Evolutionary conservation across 2,329 filamentous ascomycete genomes (phyloP).

Genomic region (Clarireedia hainanense): DNA sequence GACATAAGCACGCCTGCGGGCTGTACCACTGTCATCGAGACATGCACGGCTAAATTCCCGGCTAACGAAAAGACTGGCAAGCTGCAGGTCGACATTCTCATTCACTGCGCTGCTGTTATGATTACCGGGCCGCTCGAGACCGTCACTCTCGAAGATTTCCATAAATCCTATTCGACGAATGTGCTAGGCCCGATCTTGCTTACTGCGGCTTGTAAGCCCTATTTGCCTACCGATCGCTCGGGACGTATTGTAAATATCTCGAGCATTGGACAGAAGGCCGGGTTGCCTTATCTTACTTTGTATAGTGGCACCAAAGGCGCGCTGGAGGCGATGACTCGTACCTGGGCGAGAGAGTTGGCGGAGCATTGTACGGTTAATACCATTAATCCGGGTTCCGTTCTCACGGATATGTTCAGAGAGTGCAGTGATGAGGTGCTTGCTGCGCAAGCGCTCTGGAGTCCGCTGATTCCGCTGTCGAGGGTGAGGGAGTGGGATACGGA

Average conservation of each 20-base stretch:
- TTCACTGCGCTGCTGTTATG: constrained; percentile 73
- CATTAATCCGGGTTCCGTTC: constrained; percentile 4
- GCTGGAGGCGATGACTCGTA: constrained; percentile 53
- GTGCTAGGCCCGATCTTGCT: constrained; percentile 72
- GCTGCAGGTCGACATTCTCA: constrained; percentile 68
- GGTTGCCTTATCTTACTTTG: constrained; percentile 47
- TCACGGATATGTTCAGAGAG: constrained; percentile 10
- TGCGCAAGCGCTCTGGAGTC: constrained; percentile 8
- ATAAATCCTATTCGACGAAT: constrained; percentile 66
- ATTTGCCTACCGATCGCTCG: constrained; percentile 59
- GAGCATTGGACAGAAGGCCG: constrained; percentile 47
- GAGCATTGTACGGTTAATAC: constrained; percentile 6
- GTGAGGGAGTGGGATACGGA: constrained; percentile 10
- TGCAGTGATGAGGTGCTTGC: constrained; percentile 12
- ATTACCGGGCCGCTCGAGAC: constrained; percentile 51
- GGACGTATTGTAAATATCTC: constrained; percentile 55
- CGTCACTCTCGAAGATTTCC: constrained; percentile 56
- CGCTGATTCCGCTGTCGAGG: constrained; percentile 8
- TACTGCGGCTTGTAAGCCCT: constrained; percentile 60
- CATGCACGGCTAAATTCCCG: constrained; percentile 33
- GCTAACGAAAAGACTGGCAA: constrained; percentile 32
- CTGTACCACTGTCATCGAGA: constrained; percentile 48
- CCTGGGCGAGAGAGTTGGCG: constrained; percentile 7
- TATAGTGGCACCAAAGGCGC: constrained; percentile 59
- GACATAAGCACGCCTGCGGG: constrained; percentile 57